Evolutionary conservation across 768 basidiomycete species (phyloP), one percentile per base, ranked within the genome.

Genomic region (Melanogaster broomeanus): DNA sequence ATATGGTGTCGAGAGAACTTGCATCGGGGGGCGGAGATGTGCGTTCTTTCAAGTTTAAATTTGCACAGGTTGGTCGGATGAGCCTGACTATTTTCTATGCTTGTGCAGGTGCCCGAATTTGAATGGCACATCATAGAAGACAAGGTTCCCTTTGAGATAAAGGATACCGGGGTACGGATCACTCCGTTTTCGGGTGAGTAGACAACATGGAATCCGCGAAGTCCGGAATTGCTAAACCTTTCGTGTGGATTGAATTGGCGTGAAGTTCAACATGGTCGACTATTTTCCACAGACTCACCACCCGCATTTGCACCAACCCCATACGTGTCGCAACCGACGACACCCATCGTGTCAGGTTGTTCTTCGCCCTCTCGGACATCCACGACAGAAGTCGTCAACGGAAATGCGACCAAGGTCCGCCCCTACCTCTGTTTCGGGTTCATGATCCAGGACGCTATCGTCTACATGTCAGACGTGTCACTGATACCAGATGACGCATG

Each of bases 391-490:
- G 19, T 25, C 34, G 27, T 6, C 21, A 40, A 35, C 27, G 48
- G 31, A 44, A 42, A 2, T 15, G 19, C 40, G 27, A 46, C 53
- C 19, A 54, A 49, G 42, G 74, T 83, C 16, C 69, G 71, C n/a
- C 86, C 87, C 2, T 88, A 84, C 62, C 61, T 81, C 44, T 85
- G 81, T 61, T 78, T 85, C 60, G 88, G 85, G 25, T 90, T 90
- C 72, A 77, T 81, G 61, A 74, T 90, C 41, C 79, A 85, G 59
- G 73, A 85, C 31, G 70, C 78, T 27, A 69, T 95, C 41, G 74
- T 83, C 13, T 95, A 95, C 71, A 76, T 96, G 52, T 87, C 88
- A 24, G 94, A 97, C 66, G 88, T 87, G 37, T 90, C 88, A 9
- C 71, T 80, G 58, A 88, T 96, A 48, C 92, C 93, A 2, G 81